Evolutionary conservation across 164 flowering plant genomes (phyloP).

Genomic region (Euptelea pleiosperma): DNA sequence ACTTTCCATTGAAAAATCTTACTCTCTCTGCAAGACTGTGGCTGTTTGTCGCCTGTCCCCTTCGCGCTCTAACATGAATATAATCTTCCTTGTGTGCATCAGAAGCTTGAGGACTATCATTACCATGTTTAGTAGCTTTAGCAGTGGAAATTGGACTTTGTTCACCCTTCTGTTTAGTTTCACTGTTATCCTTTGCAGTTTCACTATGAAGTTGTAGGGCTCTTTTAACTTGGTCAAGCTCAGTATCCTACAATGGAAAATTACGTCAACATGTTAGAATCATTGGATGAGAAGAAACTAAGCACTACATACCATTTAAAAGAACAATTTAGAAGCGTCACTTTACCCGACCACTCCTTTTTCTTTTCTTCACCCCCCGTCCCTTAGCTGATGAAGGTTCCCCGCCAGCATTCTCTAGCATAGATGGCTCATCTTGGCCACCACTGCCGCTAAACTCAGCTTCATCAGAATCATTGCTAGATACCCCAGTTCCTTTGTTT

Average conservation of each 20-base stretch:
- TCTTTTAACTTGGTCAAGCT: conserved; percentile 41
- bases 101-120: conserved; percentile 61
- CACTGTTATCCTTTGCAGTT: conserved; percentile 34
- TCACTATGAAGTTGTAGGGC: conserved; percentile 31
- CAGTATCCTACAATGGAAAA: conserved; percentile 38
- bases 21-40: conserved; percentile 99
- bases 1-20: conserved; percentile 19
- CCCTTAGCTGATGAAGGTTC: conserved; percentile 42
- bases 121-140: conserved; percentile 48
- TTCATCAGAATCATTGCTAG: conserved; percentile 66
- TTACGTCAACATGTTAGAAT: not conserved
- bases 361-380: conserved; percentile 63
- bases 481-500: conserved; percentile 38
- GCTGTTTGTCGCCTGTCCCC: conserved; percentile 99
- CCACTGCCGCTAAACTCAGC: conserved; percentile 58
- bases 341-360: conserved; percentile 60
- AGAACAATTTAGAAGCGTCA: not conserved
- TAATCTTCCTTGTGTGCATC: conserved; percentile 83
- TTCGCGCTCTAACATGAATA: conserved; percentile 89
- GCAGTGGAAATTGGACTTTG: conserved; percentile 34
- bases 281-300: not conserved
- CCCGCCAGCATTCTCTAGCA: conserved; percentile 34
- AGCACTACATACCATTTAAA: not conserved
- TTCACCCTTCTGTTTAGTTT: conserved; percentile 46
- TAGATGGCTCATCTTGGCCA: conserved; percentile 40